Conservation (phyloP, 768 basidiomycete species). For the Xanthoconium stramineum region DNA sequence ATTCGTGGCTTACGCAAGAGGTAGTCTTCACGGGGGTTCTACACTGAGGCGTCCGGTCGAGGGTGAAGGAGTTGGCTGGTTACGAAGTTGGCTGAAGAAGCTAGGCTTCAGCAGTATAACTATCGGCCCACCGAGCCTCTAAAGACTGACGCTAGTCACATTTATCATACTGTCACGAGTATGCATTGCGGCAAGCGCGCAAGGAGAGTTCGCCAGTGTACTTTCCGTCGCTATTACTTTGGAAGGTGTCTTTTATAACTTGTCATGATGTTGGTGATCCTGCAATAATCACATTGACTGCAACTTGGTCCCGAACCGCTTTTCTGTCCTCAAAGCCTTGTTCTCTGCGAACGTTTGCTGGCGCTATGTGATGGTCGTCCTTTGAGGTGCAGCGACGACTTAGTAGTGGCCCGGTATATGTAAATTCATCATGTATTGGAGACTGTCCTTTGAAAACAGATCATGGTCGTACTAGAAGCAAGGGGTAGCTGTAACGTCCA, state of each 20-base stretch:
- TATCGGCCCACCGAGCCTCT: slow-evolving; percentile 24
- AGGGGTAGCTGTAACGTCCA: not conserved
- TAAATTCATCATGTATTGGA: too few relatives aligned
- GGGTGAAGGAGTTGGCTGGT: slow-evolving; percentile 30
- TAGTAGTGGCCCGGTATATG: too few relatives aligned
- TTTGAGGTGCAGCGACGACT: too few relatives aligned
- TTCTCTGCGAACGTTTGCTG: too few relatives aligned
- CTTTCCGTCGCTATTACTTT: not conserved
- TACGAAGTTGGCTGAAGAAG: slow-evolving; percentile 28
- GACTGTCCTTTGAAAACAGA: too few relatives aligned
- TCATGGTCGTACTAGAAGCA: not conserved
- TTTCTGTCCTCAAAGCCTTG: too few relatives aligned
- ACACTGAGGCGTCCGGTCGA: slow-evolving; percentile 17
- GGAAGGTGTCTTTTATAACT: too few relatives aligned
- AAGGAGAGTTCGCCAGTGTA: not conserved
- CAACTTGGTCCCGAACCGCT: too few relatives aligned
- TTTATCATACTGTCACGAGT: not conserved
- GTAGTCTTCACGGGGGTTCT: slow-evolving; percentile 13
- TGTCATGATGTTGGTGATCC: too few relatives aligned
- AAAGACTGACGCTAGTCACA: not conserved
- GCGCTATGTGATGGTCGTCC: too few relatives aligned
- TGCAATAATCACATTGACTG: too few relatives aligned
- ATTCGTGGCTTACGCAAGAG: slow-evolving; percentile 24
- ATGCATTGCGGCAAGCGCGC: not conserved
- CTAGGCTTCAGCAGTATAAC: slow-evolving; percentile 29